These are phyloP conservation scores for Nakazawaea populi DNA, from an alignment of 805 yeast species.

Conservation along the genomic window DNA sequence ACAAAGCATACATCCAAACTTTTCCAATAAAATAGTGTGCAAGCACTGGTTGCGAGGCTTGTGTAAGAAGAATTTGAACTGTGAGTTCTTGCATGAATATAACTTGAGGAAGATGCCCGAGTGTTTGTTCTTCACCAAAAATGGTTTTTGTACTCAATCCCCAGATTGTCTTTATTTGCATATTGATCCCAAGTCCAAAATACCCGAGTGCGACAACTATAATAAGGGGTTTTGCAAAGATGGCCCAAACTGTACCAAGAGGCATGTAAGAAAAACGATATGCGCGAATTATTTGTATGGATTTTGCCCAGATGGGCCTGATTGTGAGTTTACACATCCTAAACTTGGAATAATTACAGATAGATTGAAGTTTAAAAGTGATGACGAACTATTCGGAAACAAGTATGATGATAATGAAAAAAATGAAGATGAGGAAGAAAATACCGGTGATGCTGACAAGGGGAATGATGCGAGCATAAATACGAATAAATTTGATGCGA, in stretches of 20 bases:
- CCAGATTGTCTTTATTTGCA: conserved; percentile 94
- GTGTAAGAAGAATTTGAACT: conserved; percentile 93
- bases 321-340: conserved; percentile 81
- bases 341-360: conserved; percentile 52
- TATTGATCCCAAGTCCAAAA: conserved; percentile 80
- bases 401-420: conserved; percentile 13
- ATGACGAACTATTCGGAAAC: conserved; percentile 26
- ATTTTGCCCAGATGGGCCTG: conserved; percentile 85
- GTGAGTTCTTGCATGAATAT: conserved; percentile 95
- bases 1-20: conserved; percentile 69
- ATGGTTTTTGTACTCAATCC: conserved; percentile 83
- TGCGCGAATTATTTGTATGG: conserved; percentile 86
- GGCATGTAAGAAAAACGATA: conserved; percentile 70
- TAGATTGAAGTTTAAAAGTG: conserved; percentile 37
- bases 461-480: not conserved
- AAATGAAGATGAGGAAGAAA: conserved; percentile 14
- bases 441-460: conserved; percentile 1
- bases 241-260: conserved; percentile 78
- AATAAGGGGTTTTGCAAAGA: conserved; percentile 86
- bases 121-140: conserved; percentile 79
- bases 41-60: conserved; percentile 98
- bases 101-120: conserved; percentile 95
- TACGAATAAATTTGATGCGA: not conserved
- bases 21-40: conserved; percentile 80
- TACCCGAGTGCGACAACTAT: conserved; percentile 84